A percentile compares a stretch with the other conserved stretches of the same genome.
Conservation (phyloP, 768 basidiomycete genomes). For the Suillus subalutaceus region DNA sequence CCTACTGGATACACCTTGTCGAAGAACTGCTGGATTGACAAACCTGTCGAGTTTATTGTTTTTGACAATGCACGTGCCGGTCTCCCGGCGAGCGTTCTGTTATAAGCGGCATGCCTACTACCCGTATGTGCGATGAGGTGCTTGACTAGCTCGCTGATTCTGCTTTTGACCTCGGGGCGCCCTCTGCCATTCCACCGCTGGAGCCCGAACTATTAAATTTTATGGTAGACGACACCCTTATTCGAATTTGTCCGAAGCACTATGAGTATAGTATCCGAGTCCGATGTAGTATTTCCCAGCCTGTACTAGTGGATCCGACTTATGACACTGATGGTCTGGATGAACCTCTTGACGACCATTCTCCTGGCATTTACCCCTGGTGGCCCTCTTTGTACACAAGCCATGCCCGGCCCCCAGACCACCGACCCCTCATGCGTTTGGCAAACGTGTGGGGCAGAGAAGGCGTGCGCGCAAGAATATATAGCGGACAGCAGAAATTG, state of each 20-base stretch:
- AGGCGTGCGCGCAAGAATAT: not conserved
- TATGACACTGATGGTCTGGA: not conserved
- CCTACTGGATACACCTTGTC: constrained; percentile 56
- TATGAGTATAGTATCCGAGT: too few relatives aligned
- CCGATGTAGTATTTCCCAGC: too few relatives aligned
- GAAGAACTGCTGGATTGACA: constrained; percentile 85
- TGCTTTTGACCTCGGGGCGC: constrained; percentile 63
- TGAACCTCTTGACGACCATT: not conserved
- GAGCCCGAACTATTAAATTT: constrained; percentile 39
- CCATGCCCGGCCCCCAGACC: not conserved
- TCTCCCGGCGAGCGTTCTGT: constrained; percentile 91
- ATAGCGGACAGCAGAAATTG: too few relatives aligned
- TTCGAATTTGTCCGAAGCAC: too few relatives aligned
- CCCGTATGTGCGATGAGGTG: constrained; percentile 70
- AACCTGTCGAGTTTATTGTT: constrained; percentile 85
- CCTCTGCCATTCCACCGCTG: constrained; percentile 19
- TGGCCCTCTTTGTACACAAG: not conserved
- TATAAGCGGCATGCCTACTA: constrained; percentile 89
- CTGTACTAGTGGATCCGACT: not conserved
- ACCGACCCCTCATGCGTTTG: constrained; percentile 10
- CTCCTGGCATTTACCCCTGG: not conserved
- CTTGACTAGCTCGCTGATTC: constrained; percentile 60
- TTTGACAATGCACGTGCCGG: constrained; percentile 78
- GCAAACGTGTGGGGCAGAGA: constrained; percentile 1
- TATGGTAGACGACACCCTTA: too few relatives aligned